phyloP scores from a whole-genome alignment of 768 basidiomycete species.

The Tricholoma sp. region DNA sequence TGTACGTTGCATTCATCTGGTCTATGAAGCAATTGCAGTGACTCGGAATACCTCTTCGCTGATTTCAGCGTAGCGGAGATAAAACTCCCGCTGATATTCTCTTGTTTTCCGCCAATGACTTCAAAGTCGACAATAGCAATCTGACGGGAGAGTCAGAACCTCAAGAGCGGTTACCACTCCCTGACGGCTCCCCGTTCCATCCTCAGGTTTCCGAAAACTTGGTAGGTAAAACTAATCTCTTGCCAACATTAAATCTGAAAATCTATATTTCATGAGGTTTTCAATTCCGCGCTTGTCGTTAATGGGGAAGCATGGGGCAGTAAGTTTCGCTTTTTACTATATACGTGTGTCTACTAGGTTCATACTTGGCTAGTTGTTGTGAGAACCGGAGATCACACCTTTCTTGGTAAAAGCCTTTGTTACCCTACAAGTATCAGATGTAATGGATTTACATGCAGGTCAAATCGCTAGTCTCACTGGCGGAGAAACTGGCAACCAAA shows the following conservation, averaged over 20 bases:
- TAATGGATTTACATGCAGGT: slow-evolving; percentile 29
- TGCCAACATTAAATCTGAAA: neutral
- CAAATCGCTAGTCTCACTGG: slow-evolving; percentile 68
- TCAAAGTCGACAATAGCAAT: slow-evolving; percentile 70
- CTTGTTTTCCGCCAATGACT: slow-evolving; percentile 52
- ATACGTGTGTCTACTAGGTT: neutral
- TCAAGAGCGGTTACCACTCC: slow-evolving; percentile 48
- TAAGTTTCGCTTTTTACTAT: slow-evolving; percentile 25
- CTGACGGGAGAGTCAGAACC: slow-evolving; percentile 70
- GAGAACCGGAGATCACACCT: slow-evolving; percentile 60
- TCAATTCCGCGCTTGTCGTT: slow-evolving; percentile 64
- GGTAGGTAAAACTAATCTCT: slow-evolving; percentile 26
- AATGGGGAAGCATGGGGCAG: slow-evolving; percentile 72
- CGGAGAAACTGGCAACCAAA: slow-evolving; percentile 58
- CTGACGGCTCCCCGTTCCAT: slow-evolving; percentile 40
- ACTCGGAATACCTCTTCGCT: neutral
- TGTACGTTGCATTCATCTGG: slow-evolving; percentile 27
- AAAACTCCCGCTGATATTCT: slow-evolving; percentile 69
- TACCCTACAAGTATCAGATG: neutral
- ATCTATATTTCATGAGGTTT: slow-evolving; percentile 44
- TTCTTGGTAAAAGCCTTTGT: slow-evolving; percentile 41
- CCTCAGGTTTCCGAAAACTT: slow-evolving; percentile 64
- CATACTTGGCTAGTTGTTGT: slow-evolving; percentile 43
- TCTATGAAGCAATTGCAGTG: neutral
- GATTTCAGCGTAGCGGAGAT: slow-evolving; percentile 53